Percentiles rank a stretch among this genome's conserved stretches.
Evolutionary conservation across 1,284 basidiomycete genomes (phyloP).

Genomic region (Cryptococcus maquisensis): DNA sequence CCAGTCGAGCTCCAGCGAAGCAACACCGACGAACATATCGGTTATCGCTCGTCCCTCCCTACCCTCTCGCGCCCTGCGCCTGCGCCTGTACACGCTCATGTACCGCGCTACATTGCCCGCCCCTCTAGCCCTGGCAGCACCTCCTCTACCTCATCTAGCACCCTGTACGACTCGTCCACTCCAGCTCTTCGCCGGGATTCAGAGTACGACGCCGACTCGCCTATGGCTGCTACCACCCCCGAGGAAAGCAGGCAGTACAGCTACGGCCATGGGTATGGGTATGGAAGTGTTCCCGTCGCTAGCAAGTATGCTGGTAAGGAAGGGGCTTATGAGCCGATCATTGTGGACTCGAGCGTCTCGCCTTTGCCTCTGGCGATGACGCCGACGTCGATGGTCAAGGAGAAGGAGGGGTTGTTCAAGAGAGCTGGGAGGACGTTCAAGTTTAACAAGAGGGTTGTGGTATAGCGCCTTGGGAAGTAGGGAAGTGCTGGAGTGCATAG

Average conservation of each 20-base stretch:
- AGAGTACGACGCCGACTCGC: conserved; percentile 18
- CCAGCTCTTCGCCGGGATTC: conserved; percentile 33
- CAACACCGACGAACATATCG: conserved; percentile 8
- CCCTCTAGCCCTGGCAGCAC: not conserved
- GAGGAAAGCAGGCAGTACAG: conserved; percentile 10
- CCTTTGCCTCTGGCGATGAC: not conserved
- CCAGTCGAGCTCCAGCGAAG: conserved; percentile 11
- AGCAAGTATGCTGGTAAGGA: no score
- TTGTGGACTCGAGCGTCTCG: not conserved
- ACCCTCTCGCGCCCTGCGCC: conserved; percentile 5
- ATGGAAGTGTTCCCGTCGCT: not conserved
- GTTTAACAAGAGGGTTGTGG: not conserved
- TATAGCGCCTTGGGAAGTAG: no score
- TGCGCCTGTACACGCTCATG: conserved; percentile 3
- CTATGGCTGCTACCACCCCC: conserved; percentile 14
- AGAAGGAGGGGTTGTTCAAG: not conserved
- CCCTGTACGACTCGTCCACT: conserved; percentile 32
- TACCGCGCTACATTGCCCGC: not conserved
- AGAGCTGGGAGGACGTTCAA: not conserved
- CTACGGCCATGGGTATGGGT: no score
- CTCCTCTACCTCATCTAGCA: conserved; percentile 2
- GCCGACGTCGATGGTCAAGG: not conserved
- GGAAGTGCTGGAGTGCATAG: no score
- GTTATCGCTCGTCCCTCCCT: not conserved
- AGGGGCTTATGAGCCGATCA: not conserved